Evolutionary conservation across 176 grass and related monocot species (phyloP).

Genomic region (Rhipidocladum racemiflorum): DNA sequence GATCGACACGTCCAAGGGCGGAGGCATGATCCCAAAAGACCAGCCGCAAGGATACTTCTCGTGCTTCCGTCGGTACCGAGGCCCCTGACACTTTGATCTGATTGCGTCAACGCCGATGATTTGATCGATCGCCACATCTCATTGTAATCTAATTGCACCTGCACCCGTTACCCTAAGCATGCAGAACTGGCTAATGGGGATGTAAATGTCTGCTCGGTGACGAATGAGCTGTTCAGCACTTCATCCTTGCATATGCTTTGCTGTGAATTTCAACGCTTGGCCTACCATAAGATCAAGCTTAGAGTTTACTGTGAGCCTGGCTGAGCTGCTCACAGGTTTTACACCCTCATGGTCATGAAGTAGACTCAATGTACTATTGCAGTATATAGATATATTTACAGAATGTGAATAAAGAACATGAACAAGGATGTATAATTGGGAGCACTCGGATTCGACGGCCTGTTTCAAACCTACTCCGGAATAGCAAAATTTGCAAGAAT

Average conservation of each 20-base stretch:
- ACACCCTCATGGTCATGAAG: slow-evolving; percentile 16
- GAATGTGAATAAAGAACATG: slow-evolving; percentile 16
- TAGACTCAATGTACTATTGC: slow-evolving; percentile 27
- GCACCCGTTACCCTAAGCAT: slow-evolving; percentile 4
- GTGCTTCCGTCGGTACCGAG: slow-evolving; percentile 64
- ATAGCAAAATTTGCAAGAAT: neutral
- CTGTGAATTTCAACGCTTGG: slow-evolving; percentile 14
- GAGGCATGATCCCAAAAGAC: slow-evolving; percentile 83
- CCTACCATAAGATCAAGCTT: neutral
- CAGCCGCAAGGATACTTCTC: slow-evolving; percentile 77
- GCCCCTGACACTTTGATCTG: slow-evolving; percentile 46
- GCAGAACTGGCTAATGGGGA: slow-evolving; percentile 19
- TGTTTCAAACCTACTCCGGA: neutral
- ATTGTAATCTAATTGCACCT: slow-evolving; percentile 45
- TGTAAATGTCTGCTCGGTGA: slow-evolving; percentile 10
- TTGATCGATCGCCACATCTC: slow-evolving; percentile 27
- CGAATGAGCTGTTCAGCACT: neutral
- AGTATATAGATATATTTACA: neutral
- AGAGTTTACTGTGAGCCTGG: slow-evolving; percentile 1
- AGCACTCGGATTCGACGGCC: neutral
- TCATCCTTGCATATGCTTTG: neutral
- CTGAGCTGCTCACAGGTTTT: neutral
- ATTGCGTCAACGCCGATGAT: neutral
- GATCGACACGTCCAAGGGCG: slow-evolving; percentile 94
- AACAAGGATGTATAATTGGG: neutral